phyloP scores from a whole-genome alignment of 2,329 filamentous ascomycete species.

The Botrytis hyacinthi region DNA sequence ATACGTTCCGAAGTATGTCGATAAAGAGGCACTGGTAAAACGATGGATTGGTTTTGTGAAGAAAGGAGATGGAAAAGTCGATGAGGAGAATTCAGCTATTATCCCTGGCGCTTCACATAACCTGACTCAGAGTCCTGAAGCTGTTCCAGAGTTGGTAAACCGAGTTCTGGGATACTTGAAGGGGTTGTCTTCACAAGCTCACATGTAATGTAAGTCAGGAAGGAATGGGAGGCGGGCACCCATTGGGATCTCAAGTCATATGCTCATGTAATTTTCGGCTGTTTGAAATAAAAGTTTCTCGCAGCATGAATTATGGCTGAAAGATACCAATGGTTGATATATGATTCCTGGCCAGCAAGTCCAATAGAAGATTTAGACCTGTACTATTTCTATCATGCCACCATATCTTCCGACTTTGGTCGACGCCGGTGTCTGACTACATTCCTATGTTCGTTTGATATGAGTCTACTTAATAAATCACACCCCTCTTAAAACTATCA shows the following conservation, averaged over 20 bases:
- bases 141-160: slow-evolving; percentile 49
- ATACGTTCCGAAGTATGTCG: slow-evolving; percentile 47
- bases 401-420: not conserved
- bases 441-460: not conserved
- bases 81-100: slow-evolving; percentile 49
- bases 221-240: no score
- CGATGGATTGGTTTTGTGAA: slow-evolving; percentile 49
- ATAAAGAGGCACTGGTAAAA: slow-evolving; percentile 48
- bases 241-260: not conserved
- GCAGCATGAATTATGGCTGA: not conserved
- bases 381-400: not conserved
- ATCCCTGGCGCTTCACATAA: slow-evolving; percentile 52
- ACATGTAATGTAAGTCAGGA: not conserved
- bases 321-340: not conserved
- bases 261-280: no score
- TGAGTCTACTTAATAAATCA: not conserved
- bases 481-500: no score
- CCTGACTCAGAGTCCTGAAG: slow-evolving; percentile 46
- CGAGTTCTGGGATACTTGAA: slow-evolving; percentile 52
- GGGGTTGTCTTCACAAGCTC: slow-evolving; percentile 17
- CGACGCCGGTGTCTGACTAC: not conserved
- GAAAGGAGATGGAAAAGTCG: slow-evolving; percentile 46
- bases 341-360: not conserved
- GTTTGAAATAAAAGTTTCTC: not conserved
- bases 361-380: no score